Evolutionary conservation across 176 grass and related monocot species (phyloP), one percentile per base, ranked within the genome.

Genomic region (Themeda triandra): DNA sequence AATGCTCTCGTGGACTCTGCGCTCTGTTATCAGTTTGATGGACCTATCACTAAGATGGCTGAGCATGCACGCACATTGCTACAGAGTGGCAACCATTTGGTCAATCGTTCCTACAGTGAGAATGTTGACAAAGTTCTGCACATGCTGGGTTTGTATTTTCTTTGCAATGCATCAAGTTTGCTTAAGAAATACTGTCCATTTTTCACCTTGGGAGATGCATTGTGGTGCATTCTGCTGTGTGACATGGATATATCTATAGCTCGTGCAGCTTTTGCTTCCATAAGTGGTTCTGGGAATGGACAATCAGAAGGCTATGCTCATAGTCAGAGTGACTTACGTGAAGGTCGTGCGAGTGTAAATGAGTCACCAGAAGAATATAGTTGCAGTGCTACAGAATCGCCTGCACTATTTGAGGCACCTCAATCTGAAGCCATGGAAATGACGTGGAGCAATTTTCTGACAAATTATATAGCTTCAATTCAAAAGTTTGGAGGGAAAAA

Each of bases 211-310:
- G 76, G 84, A 25, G 84, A 86, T 71, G 67, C 76, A 51, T 73
- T 86, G 78, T 86, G 84, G 84, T 86, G 84, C 76, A 80, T 86
- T 65, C 77, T 80, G 41, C 84, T 80, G 21, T 86, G 84, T 63
- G 76, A 86, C 67, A 63, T 72, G 84, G 76, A 86, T 80, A 72
- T 86, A 68, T 80, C 76, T 65, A 51, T 86, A 65, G 76, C 76
- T 39, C 76, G 33, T 80, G 66, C 53, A n/a, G 69, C 62, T 65
- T 72, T 45, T 39, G 14, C 10, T 64, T 6, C 46, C 72, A 51
- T 79, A 40, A 73, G n/a, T 73, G n/a, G 54, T 79, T 35, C 32
- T 75, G 85, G 32, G 51, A 87, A 59, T 60, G 83, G 56, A 70
- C 64, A 85, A 60, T 67, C 65, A 13, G 69, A 75, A 66, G 78